Evolutionary conservation across 2,329 filamentous ascomycete species (phyloP).

Genomic region (Beauveria asiatica): DNA sequence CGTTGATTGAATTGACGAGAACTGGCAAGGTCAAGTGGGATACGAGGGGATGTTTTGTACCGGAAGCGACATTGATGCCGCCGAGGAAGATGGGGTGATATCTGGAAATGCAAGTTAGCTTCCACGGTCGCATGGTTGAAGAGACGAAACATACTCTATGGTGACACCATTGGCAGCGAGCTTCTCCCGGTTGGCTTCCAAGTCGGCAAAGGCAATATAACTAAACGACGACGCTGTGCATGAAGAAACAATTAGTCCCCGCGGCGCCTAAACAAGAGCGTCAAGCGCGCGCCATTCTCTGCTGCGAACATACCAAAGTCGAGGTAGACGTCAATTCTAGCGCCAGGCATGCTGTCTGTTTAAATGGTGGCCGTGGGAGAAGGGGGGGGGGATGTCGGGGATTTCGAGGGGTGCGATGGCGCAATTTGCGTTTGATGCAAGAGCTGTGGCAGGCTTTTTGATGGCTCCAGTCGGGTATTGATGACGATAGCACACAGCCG

Average conservation of each 20-base stretch:
- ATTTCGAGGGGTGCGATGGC: neutral
- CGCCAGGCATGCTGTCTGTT: constrained; percentile 40
- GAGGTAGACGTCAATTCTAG: constrained; percentile 57
- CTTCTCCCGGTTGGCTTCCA: constrained; percentile 45
- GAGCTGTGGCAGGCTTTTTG: neutral
- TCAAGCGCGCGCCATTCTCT: constrained; percentile 2
- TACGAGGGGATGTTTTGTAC: constrained; percentile 25
- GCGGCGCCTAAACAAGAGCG: neutral
- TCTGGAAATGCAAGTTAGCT: constrained; percentile 30
- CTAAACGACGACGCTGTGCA: constrained; percentile 54
- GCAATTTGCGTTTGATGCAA: neutral
- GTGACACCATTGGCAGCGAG: constrained; percentile 52
- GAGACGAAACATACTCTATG: constrained; percentile 48
- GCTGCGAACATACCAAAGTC: constrained; percentile 49
- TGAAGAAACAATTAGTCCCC: neutral
- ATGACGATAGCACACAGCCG: neutral
- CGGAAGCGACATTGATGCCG: constrained; percentile 52
- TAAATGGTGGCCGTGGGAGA: neutral
- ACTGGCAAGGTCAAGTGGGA: neutral
- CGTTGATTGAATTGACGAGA: neutral
- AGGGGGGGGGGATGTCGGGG: too few species aligned
- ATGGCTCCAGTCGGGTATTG: neutral
- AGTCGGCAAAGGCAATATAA: constrained; percentile 48
- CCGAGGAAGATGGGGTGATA: constrained; percentile 66
- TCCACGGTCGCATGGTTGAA: neutral